Conservation (phyloP, 371 early-diverging fungal genomes). For the Choanephora cucurbitarum region DNA sequence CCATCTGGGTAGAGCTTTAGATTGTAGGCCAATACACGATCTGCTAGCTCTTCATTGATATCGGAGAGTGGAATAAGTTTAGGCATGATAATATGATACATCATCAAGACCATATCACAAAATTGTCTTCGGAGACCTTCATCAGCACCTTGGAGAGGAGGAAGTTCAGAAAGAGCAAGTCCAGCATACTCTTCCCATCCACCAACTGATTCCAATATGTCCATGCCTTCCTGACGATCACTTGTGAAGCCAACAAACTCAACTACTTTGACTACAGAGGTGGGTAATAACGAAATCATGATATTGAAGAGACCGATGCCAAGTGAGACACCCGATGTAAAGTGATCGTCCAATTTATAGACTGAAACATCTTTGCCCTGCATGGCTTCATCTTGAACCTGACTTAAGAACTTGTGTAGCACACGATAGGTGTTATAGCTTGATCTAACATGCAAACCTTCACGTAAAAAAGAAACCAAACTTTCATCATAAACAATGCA, state of each 20-base stretch:
- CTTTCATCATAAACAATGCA: slow-evolving; percentile 72
- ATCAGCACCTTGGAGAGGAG: slow-evolving; percentile 26
- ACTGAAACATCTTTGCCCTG: slow-evolving; percentile 32
- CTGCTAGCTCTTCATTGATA: slow-evolving; percentile 50
- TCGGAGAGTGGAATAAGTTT: slow-evolving; percentile 60
- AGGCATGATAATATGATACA: slow-evolving; percentile 71
- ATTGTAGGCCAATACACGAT: slow-evolving; percentile 43
- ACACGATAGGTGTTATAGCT: slow-evolving; percentile 66
- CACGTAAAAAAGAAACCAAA: slow-evolving; percentile 69
- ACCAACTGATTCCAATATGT: slow-evolving; percentile 61
- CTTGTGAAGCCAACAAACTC: slow-evolving; percentile 76
- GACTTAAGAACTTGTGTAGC: slow-evolving; percentile 54
- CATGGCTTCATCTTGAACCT: slow-evolving; percentile 39
- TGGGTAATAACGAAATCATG: slow-evolving; percentile 53
- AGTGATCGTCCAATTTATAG: slow-evolving; percentile 67
- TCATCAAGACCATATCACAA: slow-evolving; percentile 64
- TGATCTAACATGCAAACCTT: slow-evolving; percentile 71
- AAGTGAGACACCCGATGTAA: slow-evolving; percentile 74
- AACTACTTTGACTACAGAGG: slow-evolving; percentile 50
- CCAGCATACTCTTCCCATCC: slow-evolving; percentile 40
- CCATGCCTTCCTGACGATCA: slow-evolving; percentile 68
- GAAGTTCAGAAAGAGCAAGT: slow-evolving; percentile 10
- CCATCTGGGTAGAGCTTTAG: slow-evolving; percentile 58
- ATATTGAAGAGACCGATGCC: slow-evolving; percentile 66
- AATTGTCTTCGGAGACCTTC: slow-evolving; percentile 54